Evolutionary conservation across 164 flowering plant genomes (phyloP), one percentile per base, ranked within the genome.

Genomic region (Stephania cephalantha): DNA sequence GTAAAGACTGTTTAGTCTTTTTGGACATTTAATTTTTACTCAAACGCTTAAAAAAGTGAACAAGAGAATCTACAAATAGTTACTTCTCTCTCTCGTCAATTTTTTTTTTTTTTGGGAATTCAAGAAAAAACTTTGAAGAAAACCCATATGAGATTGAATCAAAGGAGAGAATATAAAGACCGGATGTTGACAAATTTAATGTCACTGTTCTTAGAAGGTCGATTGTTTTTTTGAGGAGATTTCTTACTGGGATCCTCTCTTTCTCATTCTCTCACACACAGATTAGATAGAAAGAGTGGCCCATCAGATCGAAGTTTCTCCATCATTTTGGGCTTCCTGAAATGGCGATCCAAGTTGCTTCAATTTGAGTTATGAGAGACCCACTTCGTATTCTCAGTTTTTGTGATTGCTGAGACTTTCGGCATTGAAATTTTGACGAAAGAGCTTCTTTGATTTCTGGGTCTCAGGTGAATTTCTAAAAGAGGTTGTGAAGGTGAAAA

Each of bases 111-210:
- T 9, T 50, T 48, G 18, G 58, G 69, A 69, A 52, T 68, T 44
- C 22, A 11, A 64, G 46, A 46, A 58, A 70, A 78, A 18, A 70
- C 74, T 65, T 73, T 71, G 46, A 25, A 20, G 44, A 11, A 70
- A 81, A 77, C 53, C 53, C 53, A 78, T 78, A 84, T 35, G 74
- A 81, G 75, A 81, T 82, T 72, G 86, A 78, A 79, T 85, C 79
- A 87, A 84, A 83, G 88, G 85, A 86, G 89, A 85, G 93, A 91
- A 91, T 88, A 88, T 87, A 90, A 89, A 80, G 97, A 93, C 94
- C 93, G 84, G 91, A 93, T 91, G 97, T 91, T 91, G 99, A 95
- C 99, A 95, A 95, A 91, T 93, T 85, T 88, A 82, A 83, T 88
- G 97, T 91, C 95, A 88, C 95, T 93, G 93, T 90, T 91, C 86